Conservation (phyloP, 2,329 filamentous ascomycete species). For the Chalara sp. region DNA sequence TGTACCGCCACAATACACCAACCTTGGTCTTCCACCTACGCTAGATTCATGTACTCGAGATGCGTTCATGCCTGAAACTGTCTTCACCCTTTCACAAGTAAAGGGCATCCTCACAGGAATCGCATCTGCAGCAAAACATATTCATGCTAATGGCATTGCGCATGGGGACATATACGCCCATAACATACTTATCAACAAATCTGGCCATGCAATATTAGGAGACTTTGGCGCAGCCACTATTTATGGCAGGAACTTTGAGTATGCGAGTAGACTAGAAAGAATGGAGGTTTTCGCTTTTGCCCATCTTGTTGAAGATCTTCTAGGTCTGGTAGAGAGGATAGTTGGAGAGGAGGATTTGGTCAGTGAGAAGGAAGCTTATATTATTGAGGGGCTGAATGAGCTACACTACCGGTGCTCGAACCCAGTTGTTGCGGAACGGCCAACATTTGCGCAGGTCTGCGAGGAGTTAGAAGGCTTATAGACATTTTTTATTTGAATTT, state of each 20-base stretch:
- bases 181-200: constrained; percentile 36
- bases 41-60: constrained; percentile 40
- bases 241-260: constrained; percentile 26
- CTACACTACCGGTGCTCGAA: constrained; percentile 24
- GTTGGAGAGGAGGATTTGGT: constrained; percentile 11
- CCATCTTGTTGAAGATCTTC: constrained; percentile 38
- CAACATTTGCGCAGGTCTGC: constrained; percentile 20
- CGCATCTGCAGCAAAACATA: constrained; percentile 35
- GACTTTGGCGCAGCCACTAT: constrained; percentile 43
- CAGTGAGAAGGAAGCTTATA: constrained; percentile 21
- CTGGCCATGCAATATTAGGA: constrained; percentile 37
- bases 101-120: constrained; percentile 33
- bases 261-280: constrained; percentile 30
- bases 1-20: constrained; percentile 36
- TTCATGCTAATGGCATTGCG: constrained; percentile 36
- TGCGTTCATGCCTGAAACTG: constrained; percentile 28
- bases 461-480: constrained; percentile 15
- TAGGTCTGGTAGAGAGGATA: constrained; percentile 27
- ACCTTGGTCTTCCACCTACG: constrained; percentile 37
- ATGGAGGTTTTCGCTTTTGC: constrained; percentile 42
- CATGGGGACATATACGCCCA: constrained; percentile 43
- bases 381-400: constrained; percentile 20
- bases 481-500: neutral
- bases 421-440: constrained; percentile 22
- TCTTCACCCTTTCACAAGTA: constrained; percentile 25